A percentile compares a stretch with the other conserved stretches of the same genome.
These are phyloP conservation scores for Lichtheimia ornata DNA, from an alignment of 371 early-diverging fungal species.

Conservation along the genomic window DNA sequence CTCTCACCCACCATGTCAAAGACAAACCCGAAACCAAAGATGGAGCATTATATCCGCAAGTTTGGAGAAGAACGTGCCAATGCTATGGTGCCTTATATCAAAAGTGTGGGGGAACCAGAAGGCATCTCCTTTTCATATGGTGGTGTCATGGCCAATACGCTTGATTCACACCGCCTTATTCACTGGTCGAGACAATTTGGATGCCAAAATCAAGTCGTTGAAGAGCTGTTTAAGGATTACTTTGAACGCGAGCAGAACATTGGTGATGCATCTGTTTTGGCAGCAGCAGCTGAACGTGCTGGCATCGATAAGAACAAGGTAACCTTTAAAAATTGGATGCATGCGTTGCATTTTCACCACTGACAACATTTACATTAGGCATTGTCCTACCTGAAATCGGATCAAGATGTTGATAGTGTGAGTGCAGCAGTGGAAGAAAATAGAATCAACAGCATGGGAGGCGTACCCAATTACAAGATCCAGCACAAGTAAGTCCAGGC, in stretches of 20 bases:
- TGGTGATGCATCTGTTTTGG: constrained; percentile 55
- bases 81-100: constrained; percentile 51
- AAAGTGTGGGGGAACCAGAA: constrained; percentile 54
- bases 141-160: constrained; percentile 64
- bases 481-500: constrained; percentile 47
- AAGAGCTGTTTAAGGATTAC: constrained; percentile 64
- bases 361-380: constrained; percentile 30
- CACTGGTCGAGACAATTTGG: constrained; percentile 55
- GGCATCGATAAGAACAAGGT: constrained; percentile 57
- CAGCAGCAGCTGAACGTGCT: constrained; percentile 57
- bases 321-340: background rate
- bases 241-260: constrained; percentile 68
- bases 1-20: constrained; percentile 53
- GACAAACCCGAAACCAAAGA: constrained; percentile 43
- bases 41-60: constrained; percentile 51
- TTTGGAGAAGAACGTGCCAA: constrained; percentile 58
- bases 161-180: constrained; percentile 72
- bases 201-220: constrained; percentile 59
- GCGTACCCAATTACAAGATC: constrained; percentile 73
- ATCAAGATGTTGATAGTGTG: constrained; percentile 49
- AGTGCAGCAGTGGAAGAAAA: constrained; percentile 38
- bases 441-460: constrained; percentile 47
- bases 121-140: constrained; percentile 65
- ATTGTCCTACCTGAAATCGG: constrained; percentile 51
- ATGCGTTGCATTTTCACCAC: background rate